phyloP scores from a whole-genome alignment of 441 rosid genomes.

The Euphorbia schlechtendalii region DNA sequence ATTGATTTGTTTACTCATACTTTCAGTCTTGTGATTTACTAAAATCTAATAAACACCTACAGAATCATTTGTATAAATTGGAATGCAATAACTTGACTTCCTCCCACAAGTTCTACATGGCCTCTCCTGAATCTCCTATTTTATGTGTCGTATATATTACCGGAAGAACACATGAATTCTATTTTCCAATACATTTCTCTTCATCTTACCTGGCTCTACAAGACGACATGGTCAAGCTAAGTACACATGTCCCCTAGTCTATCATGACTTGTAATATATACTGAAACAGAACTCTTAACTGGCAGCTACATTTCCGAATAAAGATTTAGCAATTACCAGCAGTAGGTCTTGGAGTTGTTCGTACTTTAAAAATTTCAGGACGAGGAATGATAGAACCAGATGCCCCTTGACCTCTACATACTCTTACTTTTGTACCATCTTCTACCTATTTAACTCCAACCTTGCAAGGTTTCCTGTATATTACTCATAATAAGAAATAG shows the following conservation, averaged over 20 bases:
- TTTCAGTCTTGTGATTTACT: not conserved
- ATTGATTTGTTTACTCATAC: not conserved
- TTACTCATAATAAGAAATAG: conserved; percentile 1
- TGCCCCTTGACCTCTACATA: conserved; percentile 74
- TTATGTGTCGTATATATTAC: not conserved
- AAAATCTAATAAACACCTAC: too few species aligned
- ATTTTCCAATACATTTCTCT: not conserved
- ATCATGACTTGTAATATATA: not conserved
- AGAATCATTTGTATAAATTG: not conserved
- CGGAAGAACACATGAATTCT: not conserved
- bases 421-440: conserved; percentile 96
- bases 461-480: conserved; percentile 76
- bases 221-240: not conserved
- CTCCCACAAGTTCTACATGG: not conserved
- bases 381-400: conserved; percentile 87
- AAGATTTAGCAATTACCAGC: conserved; percentile 37
- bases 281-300: not conserved
- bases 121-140: not conserved
- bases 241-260: not conserved
- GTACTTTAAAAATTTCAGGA: conserved; percentile 82
- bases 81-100: not conserved
- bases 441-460: conserved; percentile 71
- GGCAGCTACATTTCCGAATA: not conserved
- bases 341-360: conserved; percentile 81
- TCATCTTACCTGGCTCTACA: not conserved